Base-by-base conservation (phyloP, 495 filamentous ascomycete species). In the Podospora anserina region DNA sequence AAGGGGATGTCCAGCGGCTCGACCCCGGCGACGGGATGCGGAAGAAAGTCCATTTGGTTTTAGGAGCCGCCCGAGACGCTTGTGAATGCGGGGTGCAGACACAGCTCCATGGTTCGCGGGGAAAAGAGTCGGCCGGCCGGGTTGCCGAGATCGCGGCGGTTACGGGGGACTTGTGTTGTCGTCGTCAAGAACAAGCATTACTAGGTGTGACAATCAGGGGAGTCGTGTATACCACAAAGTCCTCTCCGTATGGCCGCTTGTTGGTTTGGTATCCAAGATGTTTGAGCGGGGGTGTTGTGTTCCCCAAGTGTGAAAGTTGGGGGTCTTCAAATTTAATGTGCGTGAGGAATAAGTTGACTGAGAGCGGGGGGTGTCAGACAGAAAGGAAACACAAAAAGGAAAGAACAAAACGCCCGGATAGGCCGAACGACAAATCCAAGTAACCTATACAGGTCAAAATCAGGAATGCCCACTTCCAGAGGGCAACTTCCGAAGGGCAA, bases 21-120 rank as follows among this genome's bases (percentile, higher is more conserved):
- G 15, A 74, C 69, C 56, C 72, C 70, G 57, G 65, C 67, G 58
- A 56, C 28, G 49, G 73, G 73, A 32, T 69, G 68, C 4, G 71
- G 73, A 11, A 75, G 69, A 59, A 75, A 73, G 59, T 75, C 73
- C 73, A 75, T 75, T 49, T 61, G 4, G 23, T 58, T n/a, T 20
- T 58, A 30, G 16, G 61, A 57, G 64, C 58, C 65, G 27, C 56
- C 19, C 2, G 61, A 57, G 69, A 65, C 34, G 66, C 58, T 58
- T 28, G 39, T 53, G 66, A 57, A 30, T 68, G 66, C 65, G 66
- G 61, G 58, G 62, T 62, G 44, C 57, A 68, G 39, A 64, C 69
- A 58, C 65, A 57, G 60, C 65, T 63, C 69, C 69, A 70, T 70
- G 69, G 61, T 64, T 64, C 61, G 63, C 54, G 23, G 56, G 56